Percentiles rank a stretch among this genome's conserved stretches.
These are phyloP conservation scores for Aphanomyces invadans DNA, from an alignment of 352 stramenopile genomes.

Conservation along the genomic window DNA sequence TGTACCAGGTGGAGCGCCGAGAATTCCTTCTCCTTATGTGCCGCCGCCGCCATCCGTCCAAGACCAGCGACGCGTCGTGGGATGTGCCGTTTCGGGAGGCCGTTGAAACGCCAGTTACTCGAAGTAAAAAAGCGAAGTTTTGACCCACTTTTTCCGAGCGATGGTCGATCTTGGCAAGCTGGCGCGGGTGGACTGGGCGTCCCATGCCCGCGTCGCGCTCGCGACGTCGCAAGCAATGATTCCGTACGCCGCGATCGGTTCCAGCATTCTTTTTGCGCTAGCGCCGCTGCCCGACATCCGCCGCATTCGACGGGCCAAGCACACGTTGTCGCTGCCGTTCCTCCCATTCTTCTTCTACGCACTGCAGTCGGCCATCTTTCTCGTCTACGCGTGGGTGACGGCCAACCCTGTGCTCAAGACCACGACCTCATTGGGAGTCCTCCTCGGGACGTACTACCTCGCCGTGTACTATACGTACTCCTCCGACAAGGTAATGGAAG, in stretches of 20 bases:
- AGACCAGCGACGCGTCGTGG: no score
- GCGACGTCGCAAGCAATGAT: background rate
- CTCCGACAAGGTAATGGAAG: conserved; percentile 29
- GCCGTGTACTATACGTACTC: conserved; percentile 56
- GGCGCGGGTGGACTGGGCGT: background rate
- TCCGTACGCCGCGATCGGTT: conserved; percentile 5
- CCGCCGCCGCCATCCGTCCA: background rate
- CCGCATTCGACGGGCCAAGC: conserved; percentile 49
- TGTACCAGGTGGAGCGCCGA: conserved; percentile 12
- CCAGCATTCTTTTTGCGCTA: conserved; percentile 18
- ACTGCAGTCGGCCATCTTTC: conserved; percentile 74
- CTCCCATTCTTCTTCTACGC: conserved; percentile 82
- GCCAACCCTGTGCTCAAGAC: conserved; percentile 48
- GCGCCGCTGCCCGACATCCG: conserved; percentile 14
- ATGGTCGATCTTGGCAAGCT: background rate
- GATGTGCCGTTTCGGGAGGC: no score
- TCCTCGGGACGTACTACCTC: conserved; percentile 66
- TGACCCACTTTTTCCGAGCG: no score
- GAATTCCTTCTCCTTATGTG: conserved; percentile 7
- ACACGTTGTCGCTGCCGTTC: conserved; percentile 70
- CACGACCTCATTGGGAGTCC: conserved; percentile 44
- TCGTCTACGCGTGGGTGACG: conserved; percentile 60
- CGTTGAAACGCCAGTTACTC: no score
- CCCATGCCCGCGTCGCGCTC: background rate
- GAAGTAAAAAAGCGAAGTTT: no score